Conservation (phyloP, 2,329 filamentous ascomycete species). For the Aspergillus unguis region DNA sequence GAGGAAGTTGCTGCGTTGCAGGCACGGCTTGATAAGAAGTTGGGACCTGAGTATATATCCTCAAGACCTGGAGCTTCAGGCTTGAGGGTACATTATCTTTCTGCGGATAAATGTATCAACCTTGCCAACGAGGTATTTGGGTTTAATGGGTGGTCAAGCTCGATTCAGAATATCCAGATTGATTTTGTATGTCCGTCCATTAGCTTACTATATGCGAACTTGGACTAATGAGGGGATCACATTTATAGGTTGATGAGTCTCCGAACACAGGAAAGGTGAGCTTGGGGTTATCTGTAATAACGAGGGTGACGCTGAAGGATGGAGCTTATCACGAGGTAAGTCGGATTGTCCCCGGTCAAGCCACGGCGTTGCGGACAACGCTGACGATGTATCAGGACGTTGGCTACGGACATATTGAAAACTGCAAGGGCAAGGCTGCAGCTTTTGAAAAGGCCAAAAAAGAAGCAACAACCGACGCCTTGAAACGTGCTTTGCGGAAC, state of each 20-base stretch:
- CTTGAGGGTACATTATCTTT: constrained; percentile 84
- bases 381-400: constrained; percentile 59
- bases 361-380: constrained; percentile 3
- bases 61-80: constrained; percentile 78
- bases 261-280: constrained; percentile 73
- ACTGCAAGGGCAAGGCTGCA: constrained; percentile 88
- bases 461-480: constrained; percentile 88
- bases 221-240: constrained; percentile 2
- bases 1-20: constrained; percentile 85
- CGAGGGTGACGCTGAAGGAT: constrained; percentile 84
- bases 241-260: constrained; percentile 68
- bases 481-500: constrained; percentile 84
- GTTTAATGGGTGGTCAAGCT: constrained; percentile 96
- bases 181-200: constrained; percentile 63
- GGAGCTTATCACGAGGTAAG: constrained; percentile 85
- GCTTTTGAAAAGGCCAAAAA: constrained; percentile 99
- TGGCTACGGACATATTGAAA: constrained; percentile 94
- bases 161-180: constrained; percentile 90
- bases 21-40: constrained; percentile 80
- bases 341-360: background rate
- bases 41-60: constrained; percentile 95
- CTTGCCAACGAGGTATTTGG: constrained; percentile 94
- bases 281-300: constrained; percentile 82
- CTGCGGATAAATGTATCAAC: constrained; percentile 94
- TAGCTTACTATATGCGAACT: background rate